Base-by-base conservation (phyloP, 495 filamentous ascomycete genomes). In the Glarea lozoyensis region DNA sequence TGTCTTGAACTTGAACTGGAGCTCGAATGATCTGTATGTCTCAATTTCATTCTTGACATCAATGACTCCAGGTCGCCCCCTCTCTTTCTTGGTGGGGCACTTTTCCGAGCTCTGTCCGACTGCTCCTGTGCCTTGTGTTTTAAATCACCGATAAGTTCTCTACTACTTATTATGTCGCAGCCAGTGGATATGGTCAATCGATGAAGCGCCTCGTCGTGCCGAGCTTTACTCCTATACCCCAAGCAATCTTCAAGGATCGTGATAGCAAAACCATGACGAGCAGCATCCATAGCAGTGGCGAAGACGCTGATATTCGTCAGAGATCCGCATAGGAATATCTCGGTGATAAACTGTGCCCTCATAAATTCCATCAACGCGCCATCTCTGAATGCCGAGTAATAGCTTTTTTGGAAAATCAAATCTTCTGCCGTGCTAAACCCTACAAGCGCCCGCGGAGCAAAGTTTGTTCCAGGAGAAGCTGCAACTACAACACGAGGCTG, bases 261-360 rank as follows among this genome's bases (percentile, higher is more conserved):
- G 44, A 95, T 84, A 18, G 78, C 73, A 50, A 92, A 82, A 10
- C 92, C 92, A 58, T 94, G 81, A 12, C 78, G 76, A 0, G 85
- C 90, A 1, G 92, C 92, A 54, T 96, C 92, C 36, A 94, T 66
- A 17, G 88, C 90, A 1, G 92, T 98, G 7, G 92, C 92, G 55
- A 88, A 92, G 21, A 97, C 79, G 17, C 88, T 88, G 21, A 87
- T 69, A 58, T 96, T 96, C 11, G 84, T 88, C 25, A 90, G 66
- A n/a, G 83, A 76, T 10, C 92, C 92, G 53, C 88, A 94, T 4
- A 98, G 72, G 56, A 84, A 96, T n/a, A 98, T 61, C 54, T 95
- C 83, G 1, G 88, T 96, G 32, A 96, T 75, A 32, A 98, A 79
- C 16, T 76, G 81, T 4, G 76, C 74, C 11, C 88, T 79, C 35